Base-by-base conservation (phyloP, 257 asterid species). In the Datura wrightii region DNA sequence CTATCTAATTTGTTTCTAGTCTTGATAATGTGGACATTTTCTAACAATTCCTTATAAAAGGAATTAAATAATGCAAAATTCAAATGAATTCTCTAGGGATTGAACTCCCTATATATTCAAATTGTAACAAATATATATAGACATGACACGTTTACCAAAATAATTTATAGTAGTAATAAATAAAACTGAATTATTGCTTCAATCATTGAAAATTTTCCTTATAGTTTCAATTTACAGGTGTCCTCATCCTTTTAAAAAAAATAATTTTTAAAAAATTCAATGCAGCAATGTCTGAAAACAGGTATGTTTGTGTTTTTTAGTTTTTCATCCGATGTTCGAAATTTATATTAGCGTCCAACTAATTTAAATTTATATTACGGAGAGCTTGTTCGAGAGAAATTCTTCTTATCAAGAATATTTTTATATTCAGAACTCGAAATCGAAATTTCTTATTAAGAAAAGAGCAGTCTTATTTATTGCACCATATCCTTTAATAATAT, bases 131-230 rank as follows among this genome's bases (percentile, higher is more conserved):
- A 0, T 48, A 15, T 34, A 0, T 48, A 15, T 34, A 76, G 63
- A n/a, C 5, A 24, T 37, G 44, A 76, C 82, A 78, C 82, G 82
- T 52, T 31, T 7, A 31, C 63, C 14, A 50, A 36, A 50, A 52
- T 8, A 13, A 52, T 6, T 5, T 13, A 76, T 13, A 19, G 2
- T 74, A 24, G n/a, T 48, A 74, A 24, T 46, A 50, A 24, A 78
- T 78, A 52, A 31, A 50, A 78, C 9, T 52, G 82, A 52, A 78
- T 78, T 78, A 78, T 78, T 78, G 63, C 46, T 31, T 52, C 82
- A 52, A 78, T 78, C 31, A 78, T 78, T 78, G 48, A 76, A 6
- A 31, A 31, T 14, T 24, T 5, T 0, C 2, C 14, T 15, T 14
- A 39, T 39, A 52, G 46, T 76, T 78, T 52, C 63, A 13, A 13